Evolutionary conservation across 192 early-diverging fungal genomes (phyloP).

Genomic region (Blastocladiella britannica): DNA sequence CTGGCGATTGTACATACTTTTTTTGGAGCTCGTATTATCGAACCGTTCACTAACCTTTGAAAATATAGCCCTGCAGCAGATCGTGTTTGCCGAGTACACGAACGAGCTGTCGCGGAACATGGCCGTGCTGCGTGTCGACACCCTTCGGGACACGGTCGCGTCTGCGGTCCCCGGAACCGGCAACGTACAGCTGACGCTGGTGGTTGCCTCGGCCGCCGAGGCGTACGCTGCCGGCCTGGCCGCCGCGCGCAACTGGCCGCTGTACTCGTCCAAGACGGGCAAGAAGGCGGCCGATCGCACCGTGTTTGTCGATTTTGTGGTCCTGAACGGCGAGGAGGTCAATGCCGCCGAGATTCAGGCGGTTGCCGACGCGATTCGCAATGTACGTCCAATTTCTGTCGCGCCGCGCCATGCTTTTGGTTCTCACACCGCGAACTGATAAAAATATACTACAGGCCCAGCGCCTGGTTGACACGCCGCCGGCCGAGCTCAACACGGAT

Average conservation of each 20-base stretch:
- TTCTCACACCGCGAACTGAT: too few relatives aligned
- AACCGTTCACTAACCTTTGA: too few relatives aligned
- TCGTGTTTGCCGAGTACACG: constrained; percentile 3
- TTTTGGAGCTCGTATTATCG: too few relatives aligned
- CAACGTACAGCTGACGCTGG: constrained; percentile 3
- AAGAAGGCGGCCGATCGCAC: neutral
- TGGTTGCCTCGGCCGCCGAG: constrained; percentile 2
- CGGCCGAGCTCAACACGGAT: constrained; percentile 19
- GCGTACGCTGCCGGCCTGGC: constrained; percentile 3
- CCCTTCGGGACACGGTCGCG: constrained; percentile 11
- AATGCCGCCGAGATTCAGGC: constrained; percentile 1
- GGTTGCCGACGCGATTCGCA: constrained; percentile 10
- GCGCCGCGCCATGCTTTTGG: too few relatives aligned
- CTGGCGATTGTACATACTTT: neutral
- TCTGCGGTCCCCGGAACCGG: constrained; percentile 6
- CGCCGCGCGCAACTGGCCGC: constrained; percentile 5
- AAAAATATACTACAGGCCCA: too few relatives aligned
- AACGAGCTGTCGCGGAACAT: constrained; percentile 12
- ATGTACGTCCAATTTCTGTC: too few relatives aligned
- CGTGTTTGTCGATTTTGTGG: constrained; percentile 1
- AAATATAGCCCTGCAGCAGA: neutral
- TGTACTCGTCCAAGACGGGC: constrained; percentile 12
- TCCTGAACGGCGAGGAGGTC: constrained; percentile 1
- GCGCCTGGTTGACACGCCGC: constrained; percentile 23
- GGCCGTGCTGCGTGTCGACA: constrained; percentile 17